These are phyloP conservation scores for Acrodontium crateriforme DNA, from an alignment of 2,329 filamentous ascomycete genomes.

Conservation along the genomic window DNA sequence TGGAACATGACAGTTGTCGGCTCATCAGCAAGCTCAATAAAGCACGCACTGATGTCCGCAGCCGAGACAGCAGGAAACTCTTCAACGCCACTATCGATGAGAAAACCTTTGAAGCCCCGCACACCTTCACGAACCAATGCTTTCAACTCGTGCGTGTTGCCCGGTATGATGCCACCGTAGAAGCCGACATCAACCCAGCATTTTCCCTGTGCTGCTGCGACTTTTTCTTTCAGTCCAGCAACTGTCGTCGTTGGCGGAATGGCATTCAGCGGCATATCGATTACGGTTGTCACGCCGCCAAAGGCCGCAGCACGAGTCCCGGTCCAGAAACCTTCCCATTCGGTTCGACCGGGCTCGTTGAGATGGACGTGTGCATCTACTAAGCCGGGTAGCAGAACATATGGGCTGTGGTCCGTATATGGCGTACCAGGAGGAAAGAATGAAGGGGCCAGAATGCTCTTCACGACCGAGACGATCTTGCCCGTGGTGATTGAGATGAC, in stretches of 20 bases:
- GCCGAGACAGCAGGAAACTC: conserved; percentile 89
- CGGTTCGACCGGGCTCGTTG: conserved; percentile 89
- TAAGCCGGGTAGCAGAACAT: conserved; percentile 74
- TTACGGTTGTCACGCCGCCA: conserved; percentile 87
- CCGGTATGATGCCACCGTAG: conserved; percentile 87
- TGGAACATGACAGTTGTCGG: conserved; percentile 97
- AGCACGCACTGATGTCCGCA: conserved; percentile 62
- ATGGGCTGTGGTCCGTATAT: conserved; percentile 75
- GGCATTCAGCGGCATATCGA: conserved; percentile 96
- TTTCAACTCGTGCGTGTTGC: conserved; percentile 67
- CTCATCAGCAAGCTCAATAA: conserved; percentile 64
- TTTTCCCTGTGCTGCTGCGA: conserved; percentile 68
- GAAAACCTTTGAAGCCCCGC: conserved; percentile 90
- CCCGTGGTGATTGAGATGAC: conserved; percentile 64
- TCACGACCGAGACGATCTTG: conserved; percentile 67
- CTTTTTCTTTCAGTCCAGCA: conserved; percentile 66
- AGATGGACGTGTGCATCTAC: conserved; percentile 97
- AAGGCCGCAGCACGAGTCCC: conserved; percentile 88
- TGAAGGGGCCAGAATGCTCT: conserved; percentile 57
- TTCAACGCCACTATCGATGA: conserved; percentile 93
- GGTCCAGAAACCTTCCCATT: conserved; percentile 97
- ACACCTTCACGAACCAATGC: conserved; percentile 75
- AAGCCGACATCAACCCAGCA: conserved; percentile 99
- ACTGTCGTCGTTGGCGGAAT: conserved; percentile 93
- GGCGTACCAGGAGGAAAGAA: conserved; percentile 58